Conservation (phyloP, 73 alveolate species). For the Breviolum minutum region DNA sequence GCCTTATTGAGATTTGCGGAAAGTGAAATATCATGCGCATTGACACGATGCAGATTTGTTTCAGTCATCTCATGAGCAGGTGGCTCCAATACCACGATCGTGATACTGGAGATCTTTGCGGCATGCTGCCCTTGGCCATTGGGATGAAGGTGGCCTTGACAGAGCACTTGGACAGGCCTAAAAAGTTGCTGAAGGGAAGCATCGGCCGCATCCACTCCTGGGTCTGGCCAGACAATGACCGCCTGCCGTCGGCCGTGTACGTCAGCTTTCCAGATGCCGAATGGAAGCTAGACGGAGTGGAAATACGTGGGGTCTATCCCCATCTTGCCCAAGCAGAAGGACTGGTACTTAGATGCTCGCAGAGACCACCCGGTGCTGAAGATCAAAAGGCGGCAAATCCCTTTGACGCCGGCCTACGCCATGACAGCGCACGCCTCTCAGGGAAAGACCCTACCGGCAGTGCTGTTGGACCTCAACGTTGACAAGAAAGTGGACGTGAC, state of each 20-base stretch:
- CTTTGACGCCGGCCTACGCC: slow-evolving; percentile 61
- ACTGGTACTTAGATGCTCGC: slow-evolving; percentile 4
- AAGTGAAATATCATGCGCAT: no score
- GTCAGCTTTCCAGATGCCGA: neutral
- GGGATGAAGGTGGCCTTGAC: slow-evolving; percentile 6
- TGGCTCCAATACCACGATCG: slow-evolving; percentile 3
- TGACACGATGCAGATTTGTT: no score
- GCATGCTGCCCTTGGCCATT: slow-evolving; percentile 15
- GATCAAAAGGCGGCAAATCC: slow-evolving; percentile 30
- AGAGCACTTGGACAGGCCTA: neutral
- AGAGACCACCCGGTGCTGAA: neutral
- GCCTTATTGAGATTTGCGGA: no score
- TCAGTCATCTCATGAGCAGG: no score
- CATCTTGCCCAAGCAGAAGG: neutral
- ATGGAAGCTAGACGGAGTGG: neutral
- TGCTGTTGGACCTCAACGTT: slow-evolving; percentile 42
- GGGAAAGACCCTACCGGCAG: slow-evolving; percentile 58
- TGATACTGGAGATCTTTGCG: neutral
- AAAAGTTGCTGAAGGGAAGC: neutral
- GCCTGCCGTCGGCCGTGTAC: slow-evolving; percentile 25
- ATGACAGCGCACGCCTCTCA: slow-evolving; percentile 53
- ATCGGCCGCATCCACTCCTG: neutral
- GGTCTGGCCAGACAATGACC: neutral
- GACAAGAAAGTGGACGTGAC: slow-evolving; percentile 70
- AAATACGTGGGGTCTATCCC: slow-evolving; percentile 21